Conservation (phyloP, 306 rosid genomes). For the Pyrus betulifolia region DNA sequence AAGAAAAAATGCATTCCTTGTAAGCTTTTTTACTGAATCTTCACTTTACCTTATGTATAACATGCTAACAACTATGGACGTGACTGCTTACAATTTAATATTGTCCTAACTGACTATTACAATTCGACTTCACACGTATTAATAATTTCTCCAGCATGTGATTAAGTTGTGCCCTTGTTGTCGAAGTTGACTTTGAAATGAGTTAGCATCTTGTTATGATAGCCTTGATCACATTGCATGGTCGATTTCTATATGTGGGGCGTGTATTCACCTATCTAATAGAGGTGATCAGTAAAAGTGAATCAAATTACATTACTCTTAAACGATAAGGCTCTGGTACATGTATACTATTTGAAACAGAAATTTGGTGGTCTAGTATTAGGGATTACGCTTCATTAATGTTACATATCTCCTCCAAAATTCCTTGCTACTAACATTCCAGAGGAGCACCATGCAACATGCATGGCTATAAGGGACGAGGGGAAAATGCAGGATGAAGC, state of each 20-base stretch:
- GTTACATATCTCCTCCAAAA: not conserved
- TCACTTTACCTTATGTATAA: no score
- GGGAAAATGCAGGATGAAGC: not conserved
- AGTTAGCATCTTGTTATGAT: no score
- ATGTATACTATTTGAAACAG: not conserved
- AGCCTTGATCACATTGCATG: no score
- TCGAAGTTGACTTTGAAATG: no score
- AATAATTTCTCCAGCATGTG: no score
- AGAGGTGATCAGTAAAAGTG: no score
- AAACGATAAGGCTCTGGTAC: no score
- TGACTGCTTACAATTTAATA: not conserved
- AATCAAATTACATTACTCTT: not conserved
- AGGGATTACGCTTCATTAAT: not conserved
- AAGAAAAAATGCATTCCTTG: not conserved
- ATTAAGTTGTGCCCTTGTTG: no score
- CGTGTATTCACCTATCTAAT: no score
- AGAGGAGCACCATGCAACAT: not conserved
- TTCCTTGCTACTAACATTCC: not conserved
- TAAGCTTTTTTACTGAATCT: not conserved
- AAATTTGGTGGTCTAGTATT: not conserved
- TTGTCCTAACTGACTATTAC: no score
- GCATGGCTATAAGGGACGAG: not conserved
- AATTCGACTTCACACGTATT: not conserved
- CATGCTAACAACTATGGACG: no score
- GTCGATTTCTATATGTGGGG: not conserved